These are phyloP conservation scores for Ustilago lituana DNA, from an alignment of 1,284 basidiomycete species.

Conservation along the genomic window DNA sequence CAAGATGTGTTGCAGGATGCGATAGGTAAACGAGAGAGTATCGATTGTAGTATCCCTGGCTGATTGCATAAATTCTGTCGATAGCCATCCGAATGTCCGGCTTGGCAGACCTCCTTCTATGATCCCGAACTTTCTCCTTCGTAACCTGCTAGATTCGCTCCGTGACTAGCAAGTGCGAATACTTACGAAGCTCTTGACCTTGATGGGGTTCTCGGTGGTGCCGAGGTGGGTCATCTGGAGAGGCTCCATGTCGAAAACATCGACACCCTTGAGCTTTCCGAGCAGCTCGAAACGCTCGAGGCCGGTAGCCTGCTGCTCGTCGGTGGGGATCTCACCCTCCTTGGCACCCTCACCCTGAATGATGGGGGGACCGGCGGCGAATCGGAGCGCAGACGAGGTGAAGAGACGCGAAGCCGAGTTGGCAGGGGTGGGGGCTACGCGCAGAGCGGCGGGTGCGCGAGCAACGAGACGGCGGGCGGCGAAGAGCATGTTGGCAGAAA, in stretches of 20 bases:
- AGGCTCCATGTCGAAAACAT: conserved; percentile 89
- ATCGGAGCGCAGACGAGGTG: conserved; percentile 51
- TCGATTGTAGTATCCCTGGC: too few relatives aligned
- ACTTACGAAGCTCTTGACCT: conserved; percentile 86
- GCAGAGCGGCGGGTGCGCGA: conserved; percentile 45
- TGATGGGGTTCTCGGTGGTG: conserved; percentile 86
- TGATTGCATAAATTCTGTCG: too few relatives aligned
- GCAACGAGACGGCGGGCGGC: conserved; percentile 48
- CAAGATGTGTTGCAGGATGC: too few relatives aligned
- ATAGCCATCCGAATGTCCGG: too few relatives aligned
- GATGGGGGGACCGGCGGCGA: conserved; percentile 71
- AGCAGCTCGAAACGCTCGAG: conserved; percentile 93
- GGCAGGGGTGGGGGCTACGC: conserved; percentile 41
- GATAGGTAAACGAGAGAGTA: too few relatives aligned
- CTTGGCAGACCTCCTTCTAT: too few relatives aligned
- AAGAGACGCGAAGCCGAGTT: conserved; percentile 48
- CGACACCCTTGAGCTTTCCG: conserved; percentile 85
- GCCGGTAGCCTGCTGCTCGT: conserved; percentile 92
- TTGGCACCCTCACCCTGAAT: conserved; percentile 80
- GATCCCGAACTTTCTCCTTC: too few relatives aligned
- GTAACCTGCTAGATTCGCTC: too few relatives aligned
- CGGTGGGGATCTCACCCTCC: conserved; percentile 80
- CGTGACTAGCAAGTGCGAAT: conserved; percentile 1
- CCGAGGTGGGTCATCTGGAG: conserved; percentile 87
- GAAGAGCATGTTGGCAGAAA: conserved; percentile 37